Conservation (phyloP, 352 stramenopile genomes). For the Phytopythium aichiense region DNA sequence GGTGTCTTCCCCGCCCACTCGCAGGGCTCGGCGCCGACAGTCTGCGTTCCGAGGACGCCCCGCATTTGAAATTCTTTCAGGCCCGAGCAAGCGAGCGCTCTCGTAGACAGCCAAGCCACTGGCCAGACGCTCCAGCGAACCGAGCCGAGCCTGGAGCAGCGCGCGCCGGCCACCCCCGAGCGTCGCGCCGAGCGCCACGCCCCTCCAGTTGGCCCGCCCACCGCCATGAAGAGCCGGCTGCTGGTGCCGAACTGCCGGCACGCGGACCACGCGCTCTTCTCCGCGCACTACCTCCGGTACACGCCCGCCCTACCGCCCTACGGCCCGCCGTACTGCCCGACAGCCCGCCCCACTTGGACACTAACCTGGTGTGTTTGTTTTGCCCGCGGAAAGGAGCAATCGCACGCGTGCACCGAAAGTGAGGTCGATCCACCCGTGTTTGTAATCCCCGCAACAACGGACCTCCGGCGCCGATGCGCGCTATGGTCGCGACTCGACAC, state of each 20-base stretch:
- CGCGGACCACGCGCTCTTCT: conserved; percentile 11
- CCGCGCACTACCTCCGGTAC: conserved; percentile 6
- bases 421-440: conserved; percentile 3
- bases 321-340: background rate
- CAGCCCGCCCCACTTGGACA: background rate
- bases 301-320: background rate
- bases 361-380: background rate
- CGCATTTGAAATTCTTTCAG: background rate
- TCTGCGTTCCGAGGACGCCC: no score
- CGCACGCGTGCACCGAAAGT: conserved; percentile 45
- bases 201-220: background rate
- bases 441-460: background rate
- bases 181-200: no score
- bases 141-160: no score
- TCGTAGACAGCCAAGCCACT: no score
- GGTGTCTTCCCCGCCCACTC: no score
- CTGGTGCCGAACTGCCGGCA: conserved; percentile 25
- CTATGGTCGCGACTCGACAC: no score
- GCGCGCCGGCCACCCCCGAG: no score
- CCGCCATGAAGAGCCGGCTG: conserved; percentile 19
- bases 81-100: no score
- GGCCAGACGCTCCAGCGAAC: no score
- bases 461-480: no score
- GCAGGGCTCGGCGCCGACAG: no score
- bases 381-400: conserved; percentile 20